Percentiles rank a stretch among this genome's conserved stretches.
Evolutionary conservation across 345 rosid species (phyloP).

Genomic region (Brassica nigra): DNA sequence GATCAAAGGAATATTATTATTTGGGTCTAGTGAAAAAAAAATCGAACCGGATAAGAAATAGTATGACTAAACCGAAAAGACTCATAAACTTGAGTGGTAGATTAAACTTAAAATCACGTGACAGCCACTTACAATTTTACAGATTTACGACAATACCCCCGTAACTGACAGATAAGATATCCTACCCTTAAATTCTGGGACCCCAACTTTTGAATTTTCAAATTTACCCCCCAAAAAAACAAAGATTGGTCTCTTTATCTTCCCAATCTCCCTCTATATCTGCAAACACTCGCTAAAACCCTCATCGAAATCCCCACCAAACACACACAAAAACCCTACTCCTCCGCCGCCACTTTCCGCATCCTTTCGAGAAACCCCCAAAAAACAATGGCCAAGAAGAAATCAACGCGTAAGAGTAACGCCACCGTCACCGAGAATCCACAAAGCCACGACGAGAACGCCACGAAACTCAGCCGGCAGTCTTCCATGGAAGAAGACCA

Average conservation of each 20-base stretch:
- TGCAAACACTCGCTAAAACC: neutral
- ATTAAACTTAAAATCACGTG: neutral
- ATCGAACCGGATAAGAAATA: neutral
- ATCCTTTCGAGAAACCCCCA: neutral
- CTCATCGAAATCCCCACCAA: constrained; percentile 14
- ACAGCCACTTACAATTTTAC: neutral
- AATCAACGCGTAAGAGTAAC: constrained; percentile 25
- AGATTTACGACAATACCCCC: neutral
- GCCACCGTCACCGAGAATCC: neutral
- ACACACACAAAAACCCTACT: constrained; percentile 8
- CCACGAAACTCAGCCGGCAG: constrained; percentile 19
- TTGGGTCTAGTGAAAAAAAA: neutral
- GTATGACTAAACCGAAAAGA: neutral
- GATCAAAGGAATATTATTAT: too few species aligned
- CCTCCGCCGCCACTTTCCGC: constrained; percentile 4
- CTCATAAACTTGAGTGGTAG: neutral
- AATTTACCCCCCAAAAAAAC: constrained; percentile 15
- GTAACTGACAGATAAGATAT: neutral
- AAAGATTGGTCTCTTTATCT: constrained; percentile 9
- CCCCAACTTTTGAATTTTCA: constrained; percentile 47
- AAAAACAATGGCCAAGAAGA: constrained; percentile 35
- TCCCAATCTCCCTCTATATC: neutral
- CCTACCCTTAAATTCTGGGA: constrained; percentile 24
- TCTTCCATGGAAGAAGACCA: constrained; percentile 45
- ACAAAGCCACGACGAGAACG: constrained; percentile 17